Conservation (phyloP, 1,284 basidiomycete genomes). For the Boletellus deceptivus region DNA sequence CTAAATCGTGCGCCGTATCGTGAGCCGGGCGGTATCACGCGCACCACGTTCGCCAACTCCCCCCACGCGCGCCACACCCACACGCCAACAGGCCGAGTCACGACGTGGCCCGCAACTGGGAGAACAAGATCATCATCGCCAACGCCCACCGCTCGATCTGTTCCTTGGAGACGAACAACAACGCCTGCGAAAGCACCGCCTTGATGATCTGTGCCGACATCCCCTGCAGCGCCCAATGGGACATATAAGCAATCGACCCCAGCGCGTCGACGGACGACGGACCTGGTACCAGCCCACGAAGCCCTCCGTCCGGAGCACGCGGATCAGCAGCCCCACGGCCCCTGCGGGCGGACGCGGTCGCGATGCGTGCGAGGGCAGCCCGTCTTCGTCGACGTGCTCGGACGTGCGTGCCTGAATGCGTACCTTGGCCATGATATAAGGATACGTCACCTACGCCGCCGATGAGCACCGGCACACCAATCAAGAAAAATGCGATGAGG, state of each 20-base stretch:
- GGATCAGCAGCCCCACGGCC: conserved; percentile 73
- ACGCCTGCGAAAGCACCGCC: conserved; percentile 81
- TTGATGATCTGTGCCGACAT: conserved; percentile 91
- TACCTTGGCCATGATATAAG: conserved; percentile 97
- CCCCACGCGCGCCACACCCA: no score
- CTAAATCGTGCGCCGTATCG: no score
- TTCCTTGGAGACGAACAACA: conserved; percentile 81
- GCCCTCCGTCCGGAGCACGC: conserved; percentile 76
- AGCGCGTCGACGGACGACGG: conserved; percentile 8
- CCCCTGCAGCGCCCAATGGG: conserved; percentile 60
- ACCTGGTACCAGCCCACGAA: conserved; percentile 96
- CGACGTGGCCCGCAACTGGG: conserved; percentile 18
- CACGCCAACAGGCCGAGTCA: not conserved
- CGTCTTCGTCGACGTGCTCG: conserved; percentile 42
- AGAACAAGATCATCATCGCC: conserved; percentile 54
- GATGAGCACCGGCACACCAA: no score
- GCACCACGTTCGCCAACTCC: no score
- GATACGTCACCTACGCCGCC: conserved; percentile 73
- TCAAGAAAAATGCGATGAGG: no score
- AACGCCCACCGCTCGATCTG: conserved; percentile 80
- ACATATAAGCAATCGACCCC: not conserved
- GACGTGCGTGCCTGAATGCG: conserved; percentile 85
- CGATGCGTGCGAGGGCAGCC: conserved; percentile 31
- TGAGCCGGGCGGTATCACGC: no score
- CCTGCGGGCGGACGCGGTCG: conserved; percentile 47